phyloP scores from a whole-genome alignment of 2,329 filamentous ascomycete genomes.

The Aspergillus floridensis region DNA sequence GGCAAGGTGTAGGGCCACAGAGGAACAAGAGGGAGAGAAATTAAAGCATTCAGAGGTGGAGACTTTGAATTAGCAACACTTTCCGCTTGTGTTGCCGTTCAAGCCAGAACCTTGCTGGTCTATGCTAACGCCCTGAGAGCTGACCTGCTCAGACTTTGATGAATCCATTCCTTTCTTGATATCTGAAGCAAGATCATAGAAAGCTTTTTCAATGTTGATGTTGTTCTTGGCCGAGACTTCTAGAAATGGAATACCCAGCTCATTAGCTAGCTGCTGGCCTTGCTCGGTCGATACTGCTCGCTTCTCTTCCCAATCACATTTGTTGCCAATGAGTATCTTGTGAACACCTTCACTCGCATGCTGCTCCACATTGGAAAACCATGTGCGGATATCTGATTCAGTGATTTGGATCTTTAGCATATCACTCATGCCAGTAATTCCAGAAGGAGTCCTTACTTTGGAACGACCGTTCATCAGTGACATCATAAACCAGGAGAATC shows the following conservation, averaged over 20 bases:
- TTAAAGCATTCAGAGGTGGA: slow-evolving; percentile 16
- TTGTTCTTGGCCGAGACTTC: slow-evolving; percentile 98
- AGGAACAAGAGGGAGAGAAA: slow-evolving; percentile 11
- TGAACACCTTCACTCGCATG: slow-evolving; percentile 98
- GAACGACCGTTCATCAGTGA: slow-evolving; percentile 93
- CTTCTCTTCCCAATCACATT: slow-evolving; percentile 99
- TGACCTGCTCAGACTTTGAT: slow-evolving; percentile 68
- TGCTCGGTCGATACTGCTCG: slow-evolving; percentile 88
- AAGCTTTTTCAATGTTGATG: slow-evolving; percentile 99
- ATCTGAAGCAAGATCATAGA: slow-evolving; percentile 89
- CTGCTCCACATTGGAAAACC: slow-evolving; percentile 98
- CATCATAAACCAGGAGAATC: slow-evolving; percentile 95
- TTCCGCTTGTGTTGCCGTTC: slow-evolving; percentile 56
- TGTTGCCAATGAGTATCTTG: slow-evolving; percentile 99
- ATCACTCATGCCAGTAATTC: background rate
- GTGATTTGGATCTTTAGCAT: slow-evolving; percentile 16
- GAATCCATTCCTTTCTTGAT: slow-evolving; percentile 99
- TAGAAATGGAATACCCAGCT: slow-evolving; percentile 96
- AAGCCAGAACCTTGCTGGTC: slow-evolving; percentile 56
- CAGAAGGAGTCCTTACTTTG: slow-evolving; percentile 65
- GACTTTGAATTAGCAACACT: slow-evolving; percentile 66
- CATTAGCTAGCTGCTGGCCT: slow-evolving; percentile 88
- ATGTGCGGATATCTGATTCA: slow-evolving; percentile 85
- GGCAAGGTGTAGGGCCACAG: background rate
- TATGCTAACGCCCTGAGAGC: slow-evolving; percentile 65